Evolutionary conservation across 805 yeast species (phyloP).

Genomic region (Nakazawaea wyomingensis): DNA sequence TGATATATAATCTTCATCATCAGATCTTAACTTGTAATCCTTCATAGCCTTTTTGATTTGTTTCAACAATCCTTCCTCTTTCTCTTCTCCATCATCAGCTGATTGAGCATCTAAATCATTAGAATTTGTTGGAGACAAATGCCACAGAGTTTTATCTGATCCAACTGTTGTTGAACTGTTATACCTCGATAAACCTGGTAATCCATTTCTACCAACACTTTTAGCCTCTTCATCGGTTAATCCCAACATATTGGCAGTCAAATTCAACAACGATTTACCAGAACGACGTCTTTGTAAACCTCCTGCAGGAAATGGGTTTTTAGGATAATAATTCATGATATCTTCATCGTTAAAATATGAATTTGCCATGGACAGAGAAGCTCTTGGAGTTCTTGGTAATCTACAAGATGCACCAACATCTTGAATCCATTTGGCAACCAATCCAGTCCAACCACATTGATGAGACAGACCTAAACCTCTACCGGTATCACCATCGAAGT

Average conservation of each 20-base stretch:
- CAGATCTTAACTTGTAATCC: slow-evolving; percentile 23
- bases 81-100: slow-evolving; percentile 20
- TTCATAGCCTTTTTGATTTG: slow-evolving; percentile 40
- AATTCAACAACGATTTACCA: slow-evolving; percentile 65
- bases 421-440: slow-evolving; percentile 87
- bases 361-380: slow-evolving; percentile 26
- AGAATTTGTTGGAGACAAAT: slow-evolving; percentile 12
- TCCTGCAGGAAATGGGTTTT: slow-evolving; percentile 41
- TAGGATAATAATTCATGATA: slow-evolving; percentile 38
- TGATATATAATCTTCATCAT: slow-evolving; percentile 39
- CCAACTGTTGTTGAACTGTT: slow-evolving; percentile 9
- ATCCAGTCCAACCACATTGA: slow-evolving; percentile 95
- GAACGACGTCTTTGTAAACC: slow-evolving; percentile 60
- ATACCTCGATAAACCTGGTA: slow-evolving; percentile 28
- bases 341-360: slow-evolving; percentile 25
- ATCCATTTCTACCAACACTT: slow-evolving; percentile 18
- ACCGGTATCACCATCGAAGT: slow-evolving; percentile 92
- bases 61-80: slow-evolving; percentile 28
- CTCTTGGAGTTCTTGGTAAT: slow-evolving; percentile 38
- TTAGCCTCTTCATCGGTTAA: slow-evolving; percentile 56
- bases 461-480: slow-evolving; percentile 91
- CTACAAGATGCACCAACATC: slow-evolving; percentile 75
- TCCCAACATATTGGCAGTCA: slow-evolving; percentile 64
- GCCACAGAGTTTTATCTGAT: slow-evolving; percentile 7
- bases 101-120: slow-evolving; percentile 1